Percentiles rank a stretch among this genome's conserved stretches.
phyloP scores from a whole-genome alignment of 2,329 filamentous ascomycete genomes.

The Stachybotrys elegans region DNA sequence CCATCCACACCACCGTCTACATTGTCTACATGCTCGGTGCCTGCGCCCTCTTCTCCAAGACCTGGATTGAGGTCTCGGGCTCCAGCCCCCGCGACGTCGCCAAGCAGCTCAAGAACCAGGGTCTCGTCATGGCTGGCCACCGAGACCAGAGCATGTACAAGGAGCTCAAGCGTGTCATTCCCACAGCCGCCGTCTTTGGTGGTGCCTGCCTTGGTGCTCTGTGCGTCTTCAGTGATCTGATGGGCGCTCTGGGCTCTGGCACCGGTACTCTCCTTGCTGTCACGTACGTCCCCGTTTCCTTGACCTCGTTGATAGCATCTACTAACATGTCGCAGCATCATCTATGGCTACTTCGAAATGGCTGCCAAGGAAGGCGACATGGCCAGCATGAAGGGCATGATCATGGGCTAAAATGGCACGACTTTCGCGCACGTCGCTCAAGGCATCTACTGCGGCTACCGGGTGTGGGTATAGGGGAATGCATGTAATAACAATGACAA shows the following conservation, averaged over 20 bases:
- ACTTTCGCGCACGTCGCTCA: too few relatives aligned
- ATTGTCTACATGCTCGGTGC: conserved; percentile 97
- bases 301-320: not conserved
- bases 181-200: conserved; percentile 95
- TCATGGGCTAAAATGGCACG: conserved; percentile 53
- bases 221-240: conserved; percentile 89
- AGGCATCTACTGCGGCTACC: too few relatives aligned
- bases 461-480: too few relatives aligned
- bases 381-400: conserved; percentile 71
- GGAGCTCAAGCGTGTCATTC: conserved; percentile 98
- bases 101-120: conserved; percentile 99
- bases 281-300: conserved; percentile 69
- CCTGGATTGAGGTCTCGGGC: conserved; percentile 99
- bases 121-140: conserved; percentile 98
- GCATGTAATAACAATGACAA: too few relatives aligned
- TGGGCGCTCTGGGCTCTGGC: conserved; percentile 92
- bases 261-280: conserved; percentile 98
- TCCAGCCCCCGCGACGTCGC: conserved; percentile 96
- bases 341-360: conserved; percentile 99
- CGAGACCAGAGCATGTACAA: conserved; percentile 99
- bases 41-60: conserved; percentile 99
- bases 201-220: conserved; percentile 98
- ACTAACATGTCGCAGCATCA: conserved; percentile 64
- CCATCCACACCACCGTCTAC: conserved; percentile 93
- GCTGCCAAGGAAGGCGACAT: conserved; percentile 98